phyloP scores from a whole-genome alignment of 2,329 filamentous ascomycete genomes.

The Setomelanomma holmii region DNA sequence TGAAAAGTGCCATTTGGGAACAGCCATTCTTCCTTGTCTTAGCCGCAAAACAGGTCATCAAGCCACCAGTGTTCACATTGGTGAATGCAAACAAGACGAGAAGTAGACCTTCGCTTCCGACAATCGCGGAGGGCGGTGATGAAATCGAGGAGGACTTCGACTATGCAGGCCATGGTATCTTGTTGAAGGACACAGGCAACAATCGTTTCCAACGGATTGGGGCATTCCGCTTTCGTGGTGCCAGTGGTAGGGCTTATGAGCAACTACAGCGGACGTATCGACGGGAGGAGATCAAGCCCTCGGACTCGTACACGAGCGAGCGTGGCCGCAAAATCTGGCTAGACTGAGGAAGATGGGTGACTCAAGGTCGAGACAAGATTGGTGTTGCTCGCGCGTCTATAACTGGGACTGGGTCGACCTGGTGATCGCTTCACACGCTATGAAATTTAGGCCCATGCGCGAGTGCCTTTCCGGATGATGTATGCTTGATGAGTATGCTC shows the following conservation, averaged over 20 bases:
- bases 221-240: conserved; percentile 19
- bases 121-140: neutral
- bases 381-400: no score
- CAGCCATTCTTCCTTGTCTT: conserved; percentile 20
- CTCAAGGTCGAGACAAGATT: no score
- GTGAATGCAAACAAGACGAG: neutral
- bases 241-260: conserved; percentile 3
- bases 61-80: neutral
- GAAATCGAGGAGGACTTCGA: conserved; percentile 6
- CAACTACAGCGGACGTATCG: conserved; percentile 11
- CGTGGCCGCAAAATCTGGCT: conserved; percentile 21
- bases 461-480: conserved; percentile 11
- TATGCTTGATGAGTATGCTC: conserved; percentile 9
- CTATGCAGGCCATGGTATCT: conserved; percentile 20
- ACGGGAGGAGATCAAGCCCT: neutral
- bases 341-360: conserved; percentile 5
- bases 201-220: conserved; percentile 23
- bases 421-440: no score
- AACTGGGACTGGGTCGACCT: no score
- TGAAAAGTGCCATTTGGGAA: conserved; percentile 1
- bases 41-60: conserved; percentile 19
- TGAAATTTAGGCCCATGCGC: conserved; percentile 3
- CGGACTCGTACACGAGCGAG: conserved; percentile 2
- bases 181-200: conserved; percentile 12
- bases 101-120: neutral